phyloP scores from a whole-genome alignment of 164 flowering plant species.

The Berberis vulgaris region DNA sequence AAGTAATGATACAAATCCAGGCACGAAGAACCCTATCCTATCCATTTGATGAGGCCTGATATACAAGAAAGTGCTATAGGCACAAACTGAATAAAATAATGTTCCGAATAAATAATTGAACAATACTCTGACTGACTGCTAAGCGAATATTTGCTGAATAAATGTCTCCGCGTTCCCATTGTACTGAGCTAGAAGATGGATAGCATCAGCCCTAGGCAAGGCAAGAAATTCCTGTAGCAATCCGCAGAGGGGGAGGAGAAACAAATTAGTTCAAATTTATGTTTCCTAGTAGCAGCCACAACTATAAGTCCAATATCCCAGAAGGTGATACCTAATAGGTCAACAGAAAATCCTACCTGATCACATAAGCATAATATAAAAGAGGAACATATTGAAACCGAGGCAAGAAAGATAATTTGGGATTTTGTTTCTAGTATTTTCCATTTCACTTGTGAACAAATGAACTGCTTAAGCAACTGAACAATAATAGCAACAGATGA shows the following conservation, averaged over 20 bases:
- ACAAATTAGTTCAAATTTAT: not conserved
- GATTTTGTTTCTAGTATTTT: no score
- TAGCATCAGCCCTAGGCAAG: conserved; percentile 95
- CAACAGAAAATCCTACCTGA: no score
- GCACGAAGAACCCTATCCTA: not conserved
- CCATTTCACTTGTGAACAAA: no score
- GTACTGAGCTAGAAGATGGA: conserved; percentile 86
- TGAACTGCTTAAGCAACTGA: no score
- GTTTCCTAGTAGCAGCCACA: no score
- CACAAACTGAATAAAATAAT: conserved; percentile 18
- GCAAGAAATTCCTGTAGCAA: conserved; percentile 92
- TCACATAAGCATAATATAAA: no score
- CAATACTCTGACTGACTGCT: conserved; percentile 3
- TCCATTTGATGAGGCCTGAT: not conserved
- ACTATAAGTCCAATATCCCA: no score
- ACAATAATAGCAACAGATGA: no score
- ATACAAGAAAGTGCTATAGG: conserved; percentile 6
- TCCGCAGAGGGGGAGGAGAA: not conserved
- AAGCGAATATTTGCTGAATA: conserved; percentile 88
- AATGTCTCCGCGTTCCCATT: conserved; percentile 93
- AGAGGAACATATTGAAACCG: no score
- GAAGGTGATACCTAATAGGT: no score
- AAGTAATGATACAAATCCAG: not conserved
- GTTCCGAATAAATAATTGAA: not conserved
- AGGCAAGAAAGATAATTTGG: no score